Base-by-base conservation (phyloP, 177 flowering plant species). In the Vitis hybrid region DNA sequence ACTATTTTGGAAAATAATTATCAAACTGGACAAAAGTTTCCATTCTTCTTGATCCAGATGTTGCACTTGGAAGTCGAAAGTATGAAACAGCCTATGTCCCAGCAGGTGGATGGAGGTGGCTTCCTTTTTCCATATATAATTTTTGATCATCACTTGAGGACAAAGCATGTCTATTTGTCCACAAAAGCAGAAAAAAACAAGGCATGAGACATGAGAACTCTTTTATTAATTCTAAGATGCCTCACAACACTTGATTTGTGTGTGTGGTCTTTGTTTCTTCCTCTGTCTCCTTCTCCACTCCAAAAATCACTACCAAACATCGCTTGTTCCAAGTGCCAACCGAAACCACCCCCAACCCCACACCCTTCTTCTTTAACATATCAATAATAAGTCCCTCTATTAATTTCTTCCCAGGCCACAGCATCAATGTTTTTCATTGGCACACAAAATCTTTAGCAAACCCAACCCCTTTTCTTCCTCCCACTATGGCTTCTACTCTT, bases 231-330 rank as follows among this genome's bases (percentile, higher is more conserved):
- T 39, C 8, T 39, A 39, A 39, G 45, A 39, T 39, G 45, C 45
- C 45, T 7, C 45, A 39, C 45, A 39, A 39, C 45, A 19, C 18
- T 61, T 7, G 9, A 29, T 33, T n/a, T 31, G 39, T 10, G 39
- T 61, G 20, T 16, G 10, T 56, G 18, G 22, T 56, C 20, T 56
- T 56, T 19, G 51, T 11, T 48, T 11, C 12, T 45, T 48, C 13
- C 14, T 11, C 26, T 60, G 62, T 22, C 39, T 60, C 29, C 14
- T 57, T 57, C 26, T 20, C 3, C 10, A 9, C 60, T 9, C 62
- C 74, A 72, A 77, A 77, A 74, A 52, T 45, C 74, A 39, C 53
- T 31, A 15, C 48, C 19, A 61, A 72, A 79, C 79, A 73, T 13
- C 62, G 63, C 64, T 58, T 9, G 7, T 56, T 70, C 29, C 75